Evolutionary conservation across 495 filamentous ascomycete species (phyloP), one percentile per base, ranked within the genome.

Genomic region (Ramalina intermedia): DNA sequence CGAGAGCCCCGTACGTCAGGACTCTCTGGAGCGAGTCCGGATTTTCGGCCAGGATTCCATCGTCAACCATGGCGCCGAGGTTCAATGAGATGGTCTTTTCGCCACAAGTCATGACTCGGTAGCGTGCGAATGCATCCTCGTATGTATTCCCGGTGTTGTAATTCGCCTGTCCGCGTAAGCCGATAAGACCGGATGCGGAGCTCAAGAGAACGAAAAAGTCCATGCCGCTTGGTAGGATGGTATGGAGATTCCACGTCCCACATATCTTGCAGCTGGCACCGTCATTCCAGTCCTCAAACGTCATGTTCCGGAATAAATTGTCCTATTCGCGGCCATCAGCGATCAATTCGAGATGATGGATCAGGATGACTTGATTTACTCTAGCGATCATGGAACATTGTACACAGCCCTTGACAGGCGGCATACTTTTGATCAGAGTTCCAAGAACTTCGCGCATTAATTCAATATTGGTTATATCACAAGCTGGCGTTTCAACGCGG

Each of bases 101-200:
- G 11, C 62, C 57, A 29, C 27, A 29, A 6, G 47, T 50, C 1
- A 20, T n/a, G 23, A 38, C 47, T 8, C 66, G 57, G 45, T 61
- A 59, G 17, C 42, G 47, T 7, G 55, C 58, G 16, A 74, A 65
- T 0, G 62, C 62, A 41, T 74, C 76, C 51, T 58, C 63, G 63
- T 76, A 82, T 46, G 73, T 72, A 56, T 81, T 82, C n/a, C 74
- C 76, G 1, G 78, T 75, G n/a, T 74, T 71, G 60, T 85, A 84
- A 6, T 76, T 74, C 1, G 77, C 70, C 61, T 85, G 81, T 0
- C 74, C 76, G 42, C 70, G 61, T 6, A 69, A 76, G 2, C 81
- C 81, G 23, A 82, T 66, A 12, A 72, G 64, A 29, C 74, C 76
- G n/a, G 76, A 65, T 14, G 76, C 66, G 3, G 80, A 84, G 5